These are phyloP conservation scores for Metschnikowia vanudenii DNA, from an alignment of 805 yeast species.

Conservation along the genomic window DNA sequence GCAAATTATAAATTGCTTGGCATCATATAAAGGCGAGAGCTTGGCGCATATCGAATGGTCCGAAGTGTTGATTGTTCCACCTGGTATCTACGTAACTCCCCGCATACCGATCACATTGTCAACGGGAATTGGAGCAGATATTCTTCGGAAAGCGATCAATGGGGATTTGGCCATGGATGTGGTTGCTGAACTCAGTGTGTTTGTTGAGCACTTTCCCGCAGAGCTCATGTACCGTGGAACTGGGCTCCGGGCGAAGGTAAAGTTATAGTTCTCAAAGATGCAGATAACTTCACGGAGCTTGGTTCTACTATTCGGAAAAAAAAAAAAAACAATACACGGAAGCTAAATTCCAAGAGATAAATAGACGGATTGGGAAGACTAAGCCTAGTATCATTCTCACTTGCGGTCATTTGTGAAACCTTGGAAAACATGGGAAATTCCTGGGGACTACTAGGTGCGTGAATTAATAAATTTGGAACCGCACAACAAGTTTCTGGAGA, in stretches of 20 bases:
- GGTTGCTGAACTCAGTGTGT: slow-evolving; percentile 41
- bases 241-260: slow-evolving; percentile 43
- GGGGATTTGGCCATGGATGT: slow-evolving; percentile 50
- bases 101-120: slow-evolving; percentile 49
- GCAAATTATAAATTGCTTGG: slow-evolving; percentile 45
- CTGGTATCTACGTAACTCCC: slow-evolving; percentile 52
- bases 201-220: slow-evolving; percentile 39
- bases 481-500: too few relatives aligned
- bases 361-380: too few relatives aligned
- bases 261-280: too few relatives aligned
- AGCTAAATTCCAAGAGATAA: too few relatives aligned
- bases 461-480: too few relatives aligned
- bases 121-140: slow-evolving; percentile 47
- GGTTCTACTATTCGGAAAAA: too few relatives aligned
- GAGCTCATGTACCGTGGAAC: slow-evolving; percentile 47
- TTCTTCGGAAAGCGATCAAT: slow-evolving; percentile 49
- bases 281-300: too few relatives aligned
- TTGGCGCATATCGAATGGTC: slow-evolving; percentile 46
- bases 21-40: slow-evolving; percentile 44
- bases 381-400: too few relatives aligned
- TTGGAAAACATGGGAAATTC: too few relatives aligned
- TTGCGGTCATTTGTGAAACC: too few relatives aligned
- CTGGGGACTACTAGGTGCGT: too few relatives aligned
- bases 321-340: too few relatives aligned
- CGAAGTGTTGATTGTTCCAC: slow-evolving; percentile 46